Conservation (phyloP, 768 basidiomycete genomes). For the Imleria badia region DNA sequence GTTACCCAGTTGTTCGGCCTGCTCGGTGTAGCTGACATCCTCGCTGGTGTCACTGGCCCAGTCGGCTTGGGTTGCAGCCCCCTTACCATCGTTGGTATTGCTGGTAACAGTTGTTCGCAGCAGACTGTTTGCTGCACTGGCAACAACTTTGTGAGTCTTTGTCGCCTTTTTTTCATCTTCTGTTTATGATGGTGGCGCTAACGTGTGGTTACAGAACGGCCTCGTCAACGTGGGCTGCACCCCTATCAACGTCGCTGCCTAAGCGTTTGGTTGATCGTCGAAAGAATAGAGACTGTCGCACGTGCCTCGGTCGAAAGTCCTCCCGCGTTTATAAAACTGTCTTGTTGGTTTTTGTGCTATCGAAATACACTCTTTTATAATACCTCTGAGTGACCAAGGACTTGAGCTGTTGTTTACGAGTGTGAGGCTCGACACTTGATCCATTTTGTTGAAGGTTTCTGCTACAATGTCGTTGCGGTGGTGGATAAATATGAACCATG, state of each 20-base stretch:
- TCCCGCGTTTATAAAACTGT: neutral
- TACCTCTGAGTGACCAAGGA: neutral
- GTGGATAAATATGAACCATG: too few species aligned
- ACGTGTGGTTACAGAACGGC: neutral
- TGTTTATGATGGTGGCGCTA: neutral
- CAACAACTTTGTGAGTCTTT: too few species aligned
- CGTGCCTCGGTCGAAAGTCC: neutral
- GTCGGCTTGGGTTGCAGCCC: conserved; percentile 4
- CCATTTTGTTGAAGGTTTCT: too few species aligned
- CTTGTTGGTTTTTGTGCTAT: neutral
- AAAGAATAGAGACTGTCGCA: neutral
- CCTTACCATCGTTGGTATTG: neutral
- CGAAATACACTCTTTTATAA: neutral
- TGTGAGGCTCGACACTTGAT: too few species aligned
- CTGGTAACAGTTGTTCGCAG: neutral
- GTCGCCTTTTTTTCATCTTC: too few species aligned
- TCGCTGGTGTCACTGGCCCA: neutral
- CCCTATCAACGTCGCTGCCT: neutral
- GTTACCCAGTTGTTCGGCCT: neutral
- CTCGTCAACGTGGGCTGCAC: neutral
- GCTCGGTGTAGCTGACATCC: neutral
- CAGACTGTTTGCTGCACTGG: too few species aligned
- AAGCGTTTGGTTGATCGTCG: too few species aligned
- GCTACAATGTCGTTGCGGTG: too few species aligned
- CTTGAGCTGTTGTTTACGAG: too few species aligned